A percentile compares a stretch with the other conserved stretches of the same genome.
Conservation (phyloP, 176 grass and related monocot species). For the Thalia dealbata region DNA sequence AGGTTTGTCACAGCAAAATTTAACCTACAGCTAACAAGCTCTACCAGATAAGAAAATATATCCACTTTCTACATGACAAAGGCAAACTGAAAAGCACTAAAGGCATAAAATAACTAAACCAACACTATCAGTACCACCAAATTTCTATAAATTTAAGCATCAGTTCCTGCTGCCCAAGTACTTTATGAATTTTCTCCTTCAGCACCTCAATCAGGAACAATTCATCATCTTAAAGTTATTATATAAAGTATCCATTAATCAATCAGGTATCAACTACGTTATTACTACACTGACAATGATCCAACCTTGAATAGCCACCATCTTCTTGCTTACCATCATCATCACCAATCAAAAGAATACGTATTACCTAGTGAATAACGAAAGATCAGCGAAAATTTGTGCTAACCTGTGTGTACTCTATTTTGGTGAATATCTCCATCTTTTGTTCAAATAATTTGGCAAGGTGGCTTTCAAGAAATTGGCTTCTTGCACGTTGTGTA, state of each 20-base stretch:
- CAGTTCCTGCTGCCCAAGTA: background rate
- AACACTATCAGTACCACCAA: background rate
- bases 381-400: background rate
- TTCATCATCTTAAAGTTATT: background rate
- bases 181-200: background rate
- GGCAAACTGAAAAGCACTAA: background rate
- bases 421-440: conserved; percentile 99
- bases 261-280: too few relatives aligned
- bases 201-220: background rate
- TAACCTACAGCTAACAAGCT: background rate
- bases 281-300: background rate
- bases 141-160: background rate
- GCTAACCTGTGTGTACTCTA: conserved; percentile 89
- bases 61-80: background rate
- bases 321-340: background rate
- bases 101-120: background rate
- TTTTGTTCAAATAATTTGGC: conserved; percentile 98
- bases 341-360: background rate
- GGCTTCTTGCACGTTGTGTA: conserved; percentile 68
- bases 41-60: background rate
- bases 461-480: conserved; percentile 98
- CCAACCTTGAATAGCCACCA: background rate
- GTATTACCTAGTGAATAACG: too few relatives aligned
- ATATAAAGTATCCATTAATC: background rate
- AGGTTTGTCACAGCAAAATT: background rate